Conservation (phyloP, 345 rosid genomes). For the Linum tenue region DNA sequence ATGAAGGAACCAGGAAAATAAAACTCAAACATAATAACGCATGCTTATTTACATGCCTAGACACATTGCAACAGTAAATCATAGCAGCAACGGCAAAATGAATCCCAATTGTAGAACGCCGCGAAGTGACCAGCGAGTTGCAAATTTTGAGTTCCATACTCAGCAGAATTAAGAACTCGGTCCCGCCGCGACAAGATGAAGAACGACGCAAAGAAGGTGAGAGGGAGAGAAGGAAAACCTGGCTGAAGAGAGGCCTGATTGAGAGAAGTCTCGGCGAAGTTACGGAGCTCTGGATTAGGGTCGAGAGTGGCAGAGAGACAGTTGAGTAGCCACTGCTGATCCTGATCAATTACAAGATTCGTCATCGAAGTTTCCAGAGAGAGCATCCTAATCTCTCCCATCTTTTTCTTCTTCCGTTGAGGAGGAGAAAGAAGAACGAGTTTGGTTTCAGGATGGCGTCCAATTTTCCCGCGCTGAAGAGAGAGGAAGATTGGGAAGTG, state of each 20-base stretch:
- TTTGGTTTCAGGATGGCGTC: background rate
- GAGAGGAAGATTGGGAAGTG: background rate
- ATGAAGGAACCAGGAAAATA: background rate
- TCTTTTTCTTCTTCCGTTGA: background rate
- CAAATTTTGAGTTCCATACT: background rate
- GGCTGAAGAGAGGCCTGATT: slow-evolving; percentile 77
- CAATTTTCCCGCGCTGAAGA: background rate
- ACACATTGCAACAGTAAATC: too few species aligned
- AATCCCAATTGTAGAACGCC: background rate
- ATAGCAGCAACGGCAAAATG: too few species aligned
- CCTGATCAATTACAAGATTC: slow-evolving; percentile 45
- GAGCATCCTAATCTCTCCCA: background rate
- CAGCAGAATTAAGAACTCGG: background rate
- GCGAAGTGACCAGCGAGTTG: too few species aligned
- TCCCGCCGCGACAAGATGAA: background rate
- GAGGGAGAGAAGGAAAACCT: slow-evolving; percentile 29
- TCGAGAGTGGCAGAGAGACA: slow-evolving; percentile 86
- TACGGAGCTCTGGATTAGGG: slow-evolving; percentile 69
- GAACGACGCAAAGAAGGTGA: background rate
- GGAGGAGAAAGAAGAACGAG: background rate
- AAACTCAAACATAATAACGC: background rate
- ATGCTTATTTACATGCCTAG: too few species aligned
- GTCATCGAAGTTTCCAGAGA: slow-evolving; percentile 11
- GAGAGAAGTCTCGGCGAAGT: slow-evolving; percentile 81
- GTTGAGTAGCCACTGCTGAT: slow-evolving; percentile 83